Evolutionary conservation across 2,329 filamentous ascomycete species (phyloP), one percentile per base, ranked within the genome.

Genomic region (Fusarium incarnatum): DNA sequence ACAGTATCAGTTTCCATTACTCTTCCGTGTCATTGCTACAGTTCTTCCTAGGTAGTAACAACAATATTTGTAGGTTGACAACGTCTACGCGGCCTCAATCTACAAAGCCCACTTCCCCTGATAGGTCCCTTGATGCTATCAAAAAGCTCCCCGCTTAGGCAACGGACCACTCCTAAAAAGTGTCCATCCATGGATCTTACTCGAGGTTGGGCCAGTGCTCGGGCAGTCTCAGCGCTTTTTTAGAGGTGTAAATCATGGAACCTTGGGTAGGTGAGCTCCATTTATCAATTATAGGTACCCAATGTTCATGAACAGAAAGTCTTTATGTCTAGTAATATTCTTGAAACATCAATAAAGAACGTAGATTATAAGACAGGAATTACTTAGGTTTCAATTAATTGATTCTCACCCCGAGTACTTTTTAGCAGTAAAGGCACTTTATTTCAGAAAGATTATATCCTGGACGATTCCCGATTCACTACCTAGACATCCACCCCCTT

Each of bases 41-140:
- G 34, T 37, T 37, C 34, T 37, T 37, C 11, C 34, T 7, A 11
- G 18, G 34, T 6, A 37, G 34, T 18, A n/a, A 37, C 6, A 9
- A 37, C 5, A 37, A n/a, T 37, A 37, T 37, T 27, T 13, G 47
- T 25, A 67, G 67, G 67, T 64, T 70, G 67, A 56, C 45, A 52
- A 20, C 40, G 34, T 16, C 62, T 53, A 60, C 67, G 67, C 67
- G 67, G 64, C 67, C 63, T 57, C 56, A 70, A 68, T 70, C 55
- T 70, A 54, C 46, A 64, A 60, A 53, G 55, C 42, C 67, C 67
- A 70, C 67, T 68, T 68, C 67, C 58, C 67, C 63, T 68, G 46
- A 62, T 66, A 70, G 52, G 58, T 70, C 65, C 57, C 56, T 55
- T 54, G 56, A 46, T 56, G 12, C 41, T 61, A 56, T 41, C 34